Evolutionary conservation across 2,329 filamentous ascomycete species (phyloP), one percentile per base, ranked within the genome.

Genomic region (Mariannaea sp.): DNA sequence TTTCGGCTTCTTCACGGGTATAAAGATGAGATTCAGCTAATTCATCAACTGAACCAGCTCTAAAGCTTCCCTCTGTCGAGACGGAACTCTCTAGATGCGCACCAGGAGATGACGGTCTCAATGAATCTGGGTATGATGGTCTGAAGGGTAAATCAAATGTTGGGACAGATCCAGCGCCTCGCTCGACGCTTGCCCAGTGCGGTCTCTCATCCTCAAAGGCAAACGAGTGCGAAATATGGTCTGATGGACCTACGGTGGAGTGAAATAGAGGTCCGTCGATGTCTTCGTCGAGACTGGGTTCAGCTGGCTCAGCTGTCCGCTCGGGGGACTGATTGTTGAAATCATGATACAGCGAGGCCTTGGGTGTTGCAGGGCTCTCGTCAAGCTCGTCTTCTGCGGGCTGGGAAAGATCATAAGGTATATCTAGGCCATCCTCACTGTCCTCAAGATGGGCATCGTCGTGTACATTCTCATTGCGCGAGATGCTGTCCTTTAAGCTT

Each of bases 1-100:
- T 94, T 66, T 90, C 86, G 0, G 89, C 89, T 57, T 93, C 89
- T 56, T 91, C 88, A 53, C 91, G 88, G 29, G 83, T 90, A 65
- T 89, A 93, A 1, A 92, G 66, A 33, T 83, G 86, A 5, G 90
- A 93, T 57, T 82, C 75, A 3, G 80, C 71, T 16, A 89, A 73
- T 55, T 86, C 83, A 27, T 83, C 77, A 4, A 54, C 44, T 19
- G 62, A 60, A 4, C 53, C 49, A 12, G 33, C 47, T 12, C 53
- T 56, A 33, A 57, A 56, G 22, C 59, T 58, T 27, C 46, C 26
- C 22, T 50, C 58, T 33, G 48, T 57, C n/a, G 56, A 57, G 5
- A 49, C 50, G 22, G 59, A 57, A 5, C 50, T 52, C 8, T 50
- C 39, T 6, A 60, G 55, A 2, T 49, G 55, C 12, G 60, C 43